Conservation (phyloP, 75 land plant species). For the Cupressus sempervirens region DNA sequence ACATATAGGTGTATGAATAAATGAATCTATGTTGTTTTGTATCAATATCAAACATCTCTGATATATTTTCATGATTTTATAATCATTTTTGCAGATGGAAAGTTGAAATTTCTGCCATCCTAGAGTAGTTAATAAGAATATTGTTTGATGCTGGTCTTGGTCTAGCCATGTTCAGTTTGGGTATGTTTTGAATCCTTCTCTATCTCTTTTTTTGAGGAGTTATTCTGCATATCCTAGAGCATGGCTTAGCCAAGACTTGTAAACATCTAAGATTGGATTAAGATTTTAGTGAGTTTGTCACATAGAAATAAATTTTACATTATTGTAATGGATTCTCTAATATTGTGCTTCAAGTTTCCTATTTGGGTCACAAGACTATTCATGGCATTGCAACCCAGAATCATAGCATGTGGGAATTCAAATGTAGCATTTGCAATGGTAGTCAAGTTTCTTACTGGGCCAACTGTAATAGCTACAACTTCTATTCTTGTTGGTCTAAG, state of each 20-base stretch:
- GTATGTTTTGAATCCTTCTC: slow-evolving; percentile 27
- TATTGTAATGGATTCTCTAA: background rate
- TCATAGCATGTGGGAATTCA: slow-evolving; percentile 84
- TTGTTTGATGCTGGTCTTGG: slow-evolving; percentile 93
- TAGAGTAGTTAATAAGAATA: slow-evolving; percentile 67
- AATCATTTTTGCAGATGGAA: slow-evolving; percentile 55
- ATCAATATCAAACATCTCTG: background rate
- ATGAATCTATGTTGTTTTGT: background rate
- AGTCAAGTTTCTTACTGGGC: slow-evolving; percentile 78
- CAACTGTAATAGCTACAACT: slow-evolving; percentile 93
- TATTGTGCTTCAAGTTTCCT: background rate
- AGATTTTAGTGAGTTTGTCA: background rate
- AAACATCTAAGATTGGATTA: background rate
- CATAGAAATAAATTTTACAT: background rate
- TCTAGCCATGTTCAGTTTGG: slow-evolving; percentile 99
- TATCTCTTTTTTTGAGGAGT: background rate
- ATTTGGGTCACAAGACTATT: slow-evolving; percentile 61
- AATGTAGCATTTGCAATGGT: slow-evolving; percentile 76
- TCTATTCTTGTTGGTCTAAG: slow-evolving; percentile 73
- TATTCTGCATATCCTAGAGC: background rate
- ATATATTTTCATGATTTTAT: background rate
- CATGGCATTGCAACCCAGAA: slow-evolving; percentile 84
- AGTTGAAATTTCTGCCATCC: slow-evolving; percentile 73
- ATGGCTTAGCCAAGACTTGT: background rate
- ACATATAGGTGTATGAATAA: background rate